Evolutionary conservation across 2,329 filamentous ascomycete genomes (phyloP).

Genomic region (Alternaria infectoria): DNA sequence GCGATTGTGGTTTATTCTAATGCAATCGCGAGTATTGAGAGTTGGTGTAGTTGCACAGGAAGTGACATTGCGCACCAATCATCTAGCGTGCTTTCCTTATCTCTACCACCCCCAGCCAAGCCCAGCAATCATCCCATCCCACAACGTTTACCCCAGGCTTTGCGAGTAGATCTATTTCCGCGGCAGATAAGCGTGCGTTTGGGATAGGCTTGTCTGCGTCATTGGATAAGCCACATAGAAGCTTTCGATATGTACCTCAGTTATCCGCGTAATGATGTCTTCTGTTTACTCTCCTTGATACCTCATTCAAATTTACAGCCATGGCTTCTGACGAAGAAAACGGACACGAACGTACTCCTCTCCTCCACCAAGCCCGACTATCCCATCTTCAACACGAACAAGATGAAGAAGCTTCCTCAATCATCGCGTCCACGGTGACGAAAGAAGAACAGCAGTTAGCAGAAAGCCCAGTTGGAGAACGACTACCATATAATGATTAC

Average conservation of each 20-base stretch:
- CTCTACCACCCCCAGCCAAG: slow-evolving; percentile 10
- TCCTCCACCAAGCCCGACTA: slow-evolving; percentile 41
- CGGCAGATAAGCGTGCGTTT: slow-evolving; percentile 19
- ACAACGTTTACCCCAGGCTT: slow-evolving; percentile 14
- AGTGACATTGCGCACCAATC: slow-evolving; percentile 8
- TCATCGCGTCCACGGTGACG: slow-evolving; percentile 53
- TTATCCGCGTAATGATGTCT: neutral
- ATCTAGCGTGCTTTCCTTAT: slow-evolving; percentile 26
- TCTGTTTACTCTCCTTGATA: neutral
- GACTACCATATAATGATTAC: slow-evolving; percentile 67
- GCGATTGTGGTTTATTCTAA: neutral
- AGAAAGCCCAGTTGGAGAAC: slow-evolving; percentile 58
- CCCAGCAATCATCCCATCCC: slow-evolving; percentile 10
- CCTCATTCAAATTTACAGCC: neutral
- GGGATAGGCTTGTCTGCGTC: slow-evolving; percentile 5
- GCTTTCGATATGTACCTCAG: neutral
- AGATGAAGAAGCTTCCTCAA: slow-evolving; percentile 52
- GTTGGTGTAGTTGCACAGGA: neutral
- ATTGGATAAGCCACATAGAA: slow-evolving; percentile 4
- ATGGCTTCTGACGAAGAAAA: slow-evolving; percentile 35
- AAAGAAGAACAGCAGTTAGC: slow-evolving; percentile 58
- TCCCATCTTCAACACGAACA: slow-evolving; percentile 46
- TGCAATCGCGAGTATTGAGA: neutral
- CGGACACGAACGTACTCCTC: slow-evolving; percentile 43
- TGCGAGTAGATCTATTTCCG: slow-evolving; percentile 3